Conservation (phyloP, 257 asterid species). For the Primulina huaijiensis region DNA sequence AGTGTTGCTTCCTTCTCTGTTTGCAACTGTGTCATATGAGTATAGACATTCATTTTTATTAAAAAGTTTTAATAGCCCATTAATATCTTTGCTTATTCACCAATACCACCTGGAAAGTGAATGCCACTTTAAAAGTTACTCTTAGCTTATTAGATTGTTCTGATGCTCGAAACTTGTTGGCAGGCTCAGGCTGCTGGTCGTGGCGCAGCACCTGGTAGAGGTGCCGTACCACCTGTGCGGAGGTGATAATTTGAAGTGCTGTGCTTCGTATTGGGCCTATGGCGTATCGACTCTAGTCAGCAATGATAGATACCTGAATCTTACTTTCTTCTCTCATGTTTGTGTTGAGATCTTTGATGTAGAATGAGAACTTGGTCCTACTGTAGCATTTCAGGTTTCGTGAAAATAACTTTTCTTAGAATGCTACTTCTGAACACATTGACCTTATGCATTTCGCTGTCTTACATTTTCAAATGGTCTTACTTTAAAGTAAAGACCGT, state of each 20-base stretch:
- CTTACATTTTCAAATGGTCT: neutral
- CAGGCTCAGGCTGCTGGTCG: slow-evolving; percentile 97
- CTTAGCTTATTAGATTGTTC: neutral
- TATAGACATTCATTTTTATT: neutral
- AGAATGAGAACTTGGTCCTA: slow-evolving; percentile 16
- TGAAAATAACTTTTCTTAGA: slow-evolving; percentile 1
- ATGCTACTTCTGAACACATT: neutral
- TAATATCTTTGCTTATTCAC: neutral
- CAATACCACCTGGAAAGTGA: no score
- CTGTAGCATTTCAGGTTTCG: neutral
- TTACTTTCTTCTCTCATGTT: neutral
- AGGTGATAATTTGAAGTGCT: slow-evolving; percentile 42
- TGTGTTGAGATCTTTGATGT: slow-evolving; percentile 5
- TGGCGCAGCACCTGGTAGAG: slow-evolving; percentile 84
- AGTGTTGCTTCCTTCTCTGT: slow-evolving; percentile 22
- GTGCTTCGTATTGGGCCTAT: neutral
- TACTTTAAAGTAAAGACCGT: no score
- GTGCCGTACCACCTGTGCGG: slow-evolving; percentile 77
- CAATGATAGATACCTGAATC: neutral
- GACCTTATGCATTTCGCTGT: neutral
- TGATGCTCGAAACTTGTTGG: slow-evolving; percentile 22
- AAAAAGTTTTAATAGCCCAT: neutral
- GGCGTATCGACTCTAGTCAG: neutral
- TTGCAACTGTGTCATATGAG: slow-evolving; percentile 4
- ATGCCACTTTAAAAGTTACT: neutral